Base-by-base conservation (phyloP, 257 asterid species). In the Scutellaria minor region DNA sequence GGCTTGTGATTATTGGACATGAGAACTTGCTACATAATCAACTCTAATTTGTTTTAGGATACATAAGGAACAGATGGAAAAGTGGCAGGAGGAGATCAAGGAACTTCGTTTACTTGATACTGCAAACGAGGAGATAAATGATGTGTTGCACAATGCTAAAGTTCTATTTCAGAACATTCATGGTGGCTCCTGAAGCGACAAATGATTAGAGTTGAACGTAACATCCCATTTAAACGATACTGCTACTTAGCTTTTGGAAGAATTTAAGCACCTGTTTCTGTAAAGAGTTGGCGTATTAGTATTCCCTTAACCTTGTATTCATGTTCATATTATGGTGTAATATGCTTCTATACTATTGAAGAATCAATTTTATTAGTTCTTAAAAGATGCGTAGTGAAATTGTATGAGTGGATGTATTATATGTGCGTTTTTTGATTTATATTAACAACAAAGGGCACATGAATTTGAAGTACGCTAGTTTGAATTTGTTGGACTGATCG, bases 61-160 rank as follows among this genome's bases (percentile, higher is more conserved):
- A 56, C 96, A 91, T 84, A 88, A 91, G 90, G 95, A 91, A 69
- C 96, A 91, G 78, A 78, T 91, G 75, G 91, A 86, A 24, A 91
- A 89, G 73, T 93, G 96, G 95, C 96, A 93, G 83, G 93, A 88
- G 80, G 91, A 91, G 82, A 89, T 93, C 72, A 89, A 91, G 84
- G 91, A 87, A 78, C 86, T 93, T 61, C 92, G 96, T 59, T 64
- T 82, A 68, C 83, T 89, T 75, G 98, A 89, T 78, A 78, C 86
- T 67, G 88, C 86, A 66, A 91, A 93, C 60, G 97, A 89, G 84
- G 93, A 89, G 81, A 77, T 69, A 27, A 85, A 79, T 82, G 84
- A 85, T 63, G 81, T 84, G 78, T 64, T 93, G 82, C 87, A 79
- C 40, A 84, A 83, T 77, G 96, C 95, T n/a, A 84, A 79, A 76